These are phyloP conservation scores for Pythium phragmiticola DNA, from an alignment of 352 stramenopile species.

Conservation along the genomic window DNA sequence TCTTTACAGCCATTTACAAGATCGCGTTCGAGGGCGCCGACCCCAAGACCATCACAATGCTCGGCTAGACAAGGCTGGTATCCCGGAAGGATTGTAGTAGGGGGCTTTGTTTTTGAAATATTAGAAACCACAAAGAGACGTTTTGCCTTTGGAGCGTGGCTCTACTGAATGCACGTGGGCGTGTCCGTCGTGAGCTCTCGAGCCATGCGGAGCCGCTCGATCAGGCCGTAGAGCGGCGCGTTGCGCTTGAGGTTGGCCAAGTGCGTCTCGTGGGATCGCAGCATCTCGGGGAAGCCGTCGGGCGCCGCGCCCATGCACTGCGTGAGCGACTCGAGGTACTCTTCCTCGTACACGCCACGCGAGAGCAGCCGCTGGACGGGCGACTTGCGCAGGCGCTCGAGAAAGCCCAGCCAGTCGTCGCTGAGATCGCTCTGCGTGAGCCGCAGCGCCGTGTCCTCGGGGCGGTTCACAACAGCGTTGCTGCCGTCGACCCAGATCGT, in stretches of 20 bases:
- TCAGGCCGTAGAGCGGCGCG: conserved; percentile 43
- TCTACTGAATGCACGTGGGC: conserved; percentile 31
- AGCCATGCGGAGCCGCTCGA: conserved; percentile 45
- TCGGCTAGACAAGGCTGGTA: conserved; percentile 24
- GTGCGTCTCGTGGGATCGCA: conserved; percentile 66
- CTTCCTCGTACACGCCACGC: conserved; percentile 70
- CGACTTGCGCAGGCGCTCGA: conserved; percentile 52
- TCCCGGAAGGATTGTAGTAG: neutral
- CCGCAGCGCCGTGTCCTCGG: conserved; percentile 60
- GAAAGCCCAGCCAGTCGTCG: conserved; percentile 59
- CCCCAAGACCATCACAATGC: conserved; percentile 76
- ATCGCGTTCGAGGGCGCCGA: conserved; percentile 91
- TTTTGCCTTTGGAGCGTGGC: neutral
- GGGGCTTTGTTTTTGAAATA: conserved; percentile 10
- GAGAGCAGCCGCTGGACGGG: conserved; percentile 73
- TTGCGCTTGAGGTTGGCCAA: conserved; percentile 52
- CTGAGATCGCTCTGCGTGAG: conserved; percentile 59
- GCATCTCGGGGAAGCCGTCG: conserved; percentile 59
- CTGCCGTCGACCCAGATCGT: conserved; percentile 65
- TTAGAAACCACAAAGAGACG: conserved; percentile 19
- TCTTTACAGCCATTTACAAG: conserved; percentile 92
- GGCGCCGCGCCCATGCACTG: conserved; percentile 59
- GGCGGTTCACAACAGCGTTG: conserved; percentile 40
- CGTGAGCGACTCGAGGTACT: conserved; percentile 70
- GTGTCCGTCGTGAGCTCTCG: conserved; percentile 44